A percentile compares a stretch with the other conserved stretches of the same genome.
Evolutionary conservation across 192 early-diverging fungal genomes (phyloP).

Genomic region (Coemansia sp.): DNA sequence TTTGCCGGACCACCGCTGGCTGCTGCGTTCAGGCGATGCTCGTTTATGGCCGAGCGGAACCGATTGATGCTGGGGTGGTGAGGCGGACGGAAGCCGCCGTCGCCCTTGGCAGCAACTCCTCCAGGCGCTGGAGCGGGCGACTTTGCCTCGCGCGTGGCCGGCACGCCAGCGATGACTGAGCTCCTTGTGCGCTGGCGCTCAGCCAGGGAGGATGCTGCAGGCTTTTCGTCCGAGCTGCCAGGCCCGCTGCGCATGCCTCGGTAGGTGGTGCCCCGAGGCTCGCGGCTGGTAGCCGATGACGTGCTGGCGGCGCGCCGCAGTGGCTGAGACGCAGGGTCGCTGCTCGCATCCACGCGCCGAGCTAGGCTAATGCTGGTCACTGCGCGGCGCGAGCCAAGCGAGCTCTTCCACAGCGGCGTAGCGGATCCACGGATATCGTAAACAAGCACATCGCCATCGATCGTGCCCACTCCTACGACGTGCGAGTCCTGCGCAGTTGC

Average conservation of each 20-base stretch:
- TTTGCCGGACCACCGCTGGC: background rate
- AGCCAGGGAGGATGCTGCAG: background rate
- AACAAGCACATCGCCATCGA: slow-evolving; percentile 41
- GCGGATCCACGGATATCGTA: slow-evolving; percentile 28
- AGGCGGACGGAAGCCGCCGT: slow-evolving; percentile 22
- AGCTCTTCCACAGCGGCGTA: slow-evolving; percentile 29
- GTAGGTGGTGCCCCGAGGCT: background rate
- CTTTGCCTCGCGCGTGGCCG: background rate
- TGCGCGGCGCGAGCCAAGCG: slow-evolving; percentile 8
- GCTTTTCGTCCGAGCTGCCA: slow-evolving; percentile 13
- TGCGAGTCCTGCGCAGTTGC: slow-evolving; percentile 17
- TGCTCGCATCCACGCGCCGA: background rate
- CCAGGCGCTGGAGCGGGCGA: background rate
- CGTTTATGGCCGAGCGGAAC: slow-evolving; percentile 29
- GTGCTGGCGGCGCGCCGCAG: slow-evolving; percentile 9
- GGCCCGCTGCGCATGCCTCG: background rate
- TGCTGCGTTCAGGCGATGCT: slow-evolving; percentile 13
- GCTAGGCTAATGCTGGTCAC: slow-evolving; percentile 30
- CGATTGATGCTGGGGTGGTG: slow-evolving; percentile 42
- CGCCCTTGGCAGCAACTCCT: background rate
- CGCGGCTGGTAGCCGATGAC: slow-evolving; percentile 5
- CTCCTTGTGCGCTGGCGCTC: slow-evolving; percentile 15
- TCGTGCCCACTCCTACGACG: slow-evolving; percentile 27
- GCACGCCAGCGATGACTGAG: background rate
- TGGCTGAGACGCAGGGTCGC: slow-evolving; percentile 1